Evolutionary conservation across 2,329 filamentous ascomycete genomes (phyloP), one percentile per base, ranked within the genome.

Genomic region (Echinosphaeria canescens): DNA sequence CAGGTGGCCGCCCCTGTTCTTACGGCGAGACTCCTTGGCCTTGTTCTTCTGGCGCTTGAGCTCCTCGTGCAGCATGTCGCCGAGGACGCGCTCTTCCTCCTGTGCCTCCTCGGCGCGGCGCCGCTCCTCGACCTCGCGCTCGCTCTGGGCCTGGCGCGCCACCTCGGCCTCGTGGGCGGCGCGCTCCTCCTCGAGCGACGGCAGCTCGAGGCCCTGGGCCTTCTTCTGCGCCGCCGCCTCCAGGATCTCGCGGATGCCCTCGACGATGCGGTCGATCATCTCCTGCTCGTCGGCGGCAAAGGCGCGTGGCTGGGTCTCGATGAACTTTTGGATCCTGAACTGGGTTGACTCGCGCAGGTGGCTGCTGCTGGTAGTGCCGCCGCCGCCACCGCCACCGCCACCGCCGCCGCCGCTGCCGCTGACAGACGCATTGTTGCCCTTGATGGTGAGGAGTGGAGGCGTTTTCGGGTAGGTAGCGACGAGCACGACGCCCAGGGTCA

Each of bases 381-480:
- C n/a, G n/a, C n/a, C n/a, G n/a, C n/a, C n/a, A n/a, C n/a, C n/a
- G n/a, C n/a, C n/a, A n/a, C n/a, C n/a, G n/a, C n/a, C n/a, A n/a
- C n/a, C n/a, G n/a, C n/a, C n/a, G n/a, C n/a, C n/a, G n/a, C n/a
- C n/a, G 10, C 17, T 19, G 17, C 17, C 17, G n/a, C n/a, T n/a
- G n/a, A n/a, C n/a, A n/a, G n/a, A n/a, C 24, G 63, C 58, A 15
- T 59, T 55, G 23, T 69, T 52, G 29, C 70, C 58, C 34, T 76
- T 73, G 24, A 90, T 43, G 4, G 62, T 68, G 10, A 92, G 50
- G 9, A 80, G 53, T 2, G 84, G 84, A 2, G 70, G 54, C 2
- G 81, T 76, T 42, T 80, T 91, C 4, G 85, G 88, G 44, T 95
- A 95, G 1, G 84, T 91, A 5, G 82, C 76, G 7, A 81, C 88